phyloP scores from a whole-genome alignment of 2,329 filamentous ascomycete species.

The Verticillium nonalfalfae region DNA sequence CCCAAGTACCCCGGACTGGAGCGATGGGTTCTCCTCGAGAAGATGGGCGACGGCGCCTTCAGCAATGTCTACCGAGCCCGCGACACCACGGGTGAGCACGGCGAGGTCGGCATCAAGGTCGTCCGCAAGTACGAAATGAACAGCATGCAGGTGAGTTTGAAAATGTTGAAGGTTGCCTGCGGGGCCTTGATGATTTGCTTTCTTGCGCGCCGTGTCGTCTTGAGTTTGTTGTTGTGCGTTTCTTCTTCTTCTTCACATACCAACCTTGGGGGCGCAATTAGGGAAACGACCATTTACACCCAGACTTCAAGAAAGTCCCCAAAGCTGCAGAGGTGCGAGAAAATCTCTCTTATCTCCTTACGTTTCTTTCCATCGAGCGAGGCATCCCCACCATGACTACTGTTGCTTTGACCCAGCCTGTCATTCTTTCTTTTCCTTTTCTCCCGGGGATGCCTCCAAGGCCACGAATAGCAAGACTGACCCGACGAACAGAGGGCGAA shows the following conservation, averaged over 20 bases:
- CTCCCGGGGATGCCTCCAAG: constrained; percentile 10
- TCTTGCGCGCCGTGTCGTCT: constrained; percentile 16
- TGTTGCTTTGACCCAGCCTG: constrained; percentile 12
- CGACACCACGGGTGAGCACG: constrained; percentile 63
- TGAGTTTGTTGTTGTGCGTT: constrained; percentile 14
- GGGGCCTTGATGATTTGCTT: constrained; percentile 12
- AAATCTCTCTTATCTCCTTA: constrained; percentile 27
- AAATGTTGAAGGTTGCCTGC: constrained; percentile 5
- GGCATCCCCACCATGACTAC: constrained; percentile 18
- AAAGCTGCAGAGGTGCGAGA: constrained; percentile 95
- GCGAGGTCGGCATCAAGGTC: constrained; percentile 94
- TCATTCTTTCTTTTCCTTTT: constrained; percentile 11
- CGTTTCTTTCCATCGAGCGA: constrained; percentile 23
- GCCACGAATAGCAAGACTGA: constrained; percentile 17
- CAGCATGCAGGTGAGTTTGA: constrained; percentile 82
- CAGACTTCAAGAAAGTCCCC: constrained; percentile 89
- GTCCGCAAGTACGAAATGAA: constrained; percentile 99
- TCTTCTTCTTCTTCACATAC: constrained; percentile 35
- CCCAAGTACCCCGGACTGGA: constrained; percentile 78
- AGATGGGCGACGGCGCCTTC: constrained; percentile 99
- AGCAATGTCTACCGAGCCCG: constrained; percentile 94
- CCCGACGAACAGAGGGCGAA: constrained; percentile 68
- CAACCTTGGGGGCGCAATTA: constrained; percentile 52
- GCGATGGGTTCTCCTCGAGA: constrained; percentile 80
- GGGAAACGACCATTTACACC: constrained; percentile 89